phyloP scores from a whole-genome alignment of 2,329 filamentous ascomycete genomes.

The Helminthosporium solani region DNA sequence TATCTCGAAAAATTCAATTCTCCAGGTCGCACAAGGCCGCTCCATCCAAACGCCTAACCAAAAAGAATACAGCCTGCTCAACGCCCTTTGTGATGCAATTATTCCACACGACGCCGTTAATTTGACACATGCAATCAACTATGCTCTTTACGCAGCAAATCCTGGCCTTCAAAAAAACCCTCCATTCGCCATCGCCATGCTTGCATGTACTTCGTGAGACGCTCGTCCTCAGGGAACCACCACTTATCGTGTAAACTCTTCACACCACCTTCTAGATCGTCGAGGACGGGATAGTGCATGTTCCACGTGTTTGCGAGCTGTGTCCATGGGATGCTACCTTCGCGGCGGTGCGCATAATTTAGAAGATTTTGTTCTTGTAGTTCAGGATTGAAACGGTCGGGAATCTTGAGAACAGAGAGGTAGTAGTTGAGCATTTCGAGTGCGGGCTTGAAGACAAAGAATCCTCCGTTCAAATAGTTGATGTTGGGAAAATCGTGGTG shows the following conservation, averaged over 20 bases:
- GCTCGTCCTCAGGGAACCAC: slow-evolving; percentile 20
- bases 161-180: slow-evolving; percentile 28
- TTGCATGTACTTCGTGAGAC: slow-evolving; percentile 16
- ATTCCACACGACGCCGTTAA: too few relatives aligned
- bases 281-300: slow-evolving; percentile 32
- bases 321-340: slow-evolving; percentile 40
- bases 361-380: slow-evolving; percentile 37
- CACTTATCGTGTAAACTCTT: slow-evolving; percentile 40
- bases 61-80: too few relatives aligned
- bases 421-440: slow-evolving; percentile 28
- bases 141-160: background rate
- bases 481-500: slow-evolving; percentile 24
- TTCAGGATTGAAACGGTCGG: slow-evolving; percentile 24
- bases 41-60: too few relatives aligned
- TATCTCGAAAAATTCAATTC: too few relatives aligned
- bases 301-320: slow-evolving; percentile 35
- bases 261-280: slow-evolving; percentile 35
- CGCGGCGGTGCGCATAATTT: slow-evolving; percentile 36
- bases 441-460: slow-evolving; percentile 33
- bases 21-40: too few relatives aligned
- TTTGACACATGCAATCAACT: background rate
- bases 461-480: slow-evolving; percentile 36
- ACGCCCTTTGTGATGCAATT: too few relatives aligned
- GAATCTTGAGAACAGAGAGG: slow-evolving; percentile 19
- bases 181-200: slow-evolving; percentile 37